phyloP scores from a whole-genome alignment of 2,329 filamentous ascomycete species.

The Diaporthe nobilis region DNA sequence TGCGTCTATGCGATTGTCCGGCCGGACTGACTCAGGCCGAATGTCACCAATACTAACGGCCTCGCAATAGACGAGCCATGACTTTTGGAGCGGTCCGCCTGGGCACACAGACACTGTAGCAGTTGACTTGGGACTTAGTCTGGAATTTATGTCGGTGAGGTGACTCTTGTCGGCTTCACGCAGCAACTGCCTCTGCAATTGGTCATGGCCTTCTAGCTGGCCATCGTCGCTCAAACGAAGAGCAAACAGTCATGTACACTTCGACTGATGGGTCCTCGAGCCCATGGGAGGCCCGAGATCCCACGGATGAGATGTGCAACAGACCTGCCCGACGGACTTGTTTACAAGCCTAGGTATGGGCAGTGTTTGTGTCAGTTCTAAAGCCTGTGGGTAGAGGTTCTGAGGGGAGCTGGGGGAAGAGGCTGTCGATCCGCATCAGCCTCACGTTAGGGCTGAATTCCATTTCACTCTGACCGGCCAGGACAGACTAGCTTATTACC shows the following conservation, averaged over 20 bases:
- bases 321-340: not conserved
- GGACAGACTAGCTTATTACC: not conserved
- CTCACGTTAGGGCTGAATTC: not conserved
- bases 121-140: not conserved
- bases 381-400: not conserved
- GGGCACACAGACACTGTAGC: not conserved
- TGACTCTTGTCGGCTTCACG: not conserved
- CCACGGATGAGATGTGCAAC: not conserved
- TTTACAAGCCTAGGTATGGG: not conserved
- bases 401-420: too few species aligned
- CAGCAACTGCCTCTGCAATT: not conserved
- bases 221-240: not conserved
- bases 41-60: not conserved
- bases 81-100: not conserved
- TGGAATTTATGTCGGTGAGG: not conserved
- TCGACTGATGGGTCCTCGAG: not conserved
- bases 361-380: too few species aligned
- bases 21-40: constrained; percentile 2
- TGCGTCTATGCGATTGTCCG: not conserved
- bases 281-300: not conserved
- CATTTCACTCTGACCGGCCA: too few species aligned
- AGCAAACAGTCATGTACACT: not conserved
- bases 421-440: not conserved
- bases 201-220: not conserved
- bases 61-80: not conserved